Evolutionary conservation across 2,329 filamentous ascomycete species (phyloP).

Genomic region (Endothia cerciana): DNA sequence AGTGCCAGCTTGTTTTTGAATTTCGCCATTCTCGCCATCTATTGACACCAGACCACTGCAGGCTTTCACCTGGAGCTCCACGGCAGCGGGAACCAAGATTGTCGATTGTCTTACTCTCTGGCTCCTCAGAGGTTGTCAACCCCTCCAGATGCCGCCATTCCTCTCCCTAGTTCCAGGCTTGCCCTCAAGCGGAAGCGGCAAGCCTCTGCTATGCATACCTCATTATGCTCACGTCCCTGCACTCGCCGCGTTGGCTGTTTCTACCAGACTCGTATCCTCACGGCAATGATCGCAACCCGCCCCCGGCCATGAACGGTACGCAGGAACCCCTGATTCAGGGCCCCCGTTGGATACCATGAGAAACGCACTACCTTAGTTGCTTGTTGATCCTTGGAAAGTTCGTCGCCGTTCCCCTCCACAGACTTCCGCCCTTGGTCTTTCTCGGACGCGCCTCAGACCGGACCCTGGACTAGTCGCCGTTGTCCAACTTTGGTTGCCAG

Average conservation of each 20-base stretch:
- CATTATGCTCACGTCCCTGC: constrained; percentile 9
- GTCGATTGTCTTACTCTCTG: constrained; percentile 29
- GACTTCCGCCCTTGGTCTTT: constrained; percentile 20
- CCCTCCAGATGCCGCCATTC: constrained; percentile 12
- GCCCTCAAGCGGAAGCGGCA: not conserved
- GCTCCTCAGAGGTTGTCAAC: constrained; percentile 20
- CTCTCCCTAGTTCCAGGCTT: not conserved
- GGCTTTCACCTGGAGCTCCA: constrained; percentile 19
- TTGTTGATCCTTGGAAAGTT: constrained; percentile 13
- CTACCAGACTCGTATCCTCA: constrained; percentile 6
- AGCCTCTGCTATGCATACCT: constrained; percentile 7
- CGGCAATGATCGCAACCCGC: not conserved
- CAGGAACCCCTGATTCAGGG: constrained; percentile 9
- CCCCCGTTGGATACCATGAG: constrained; percentile 5
- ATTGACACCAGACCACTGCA: constrained; percentile 7
- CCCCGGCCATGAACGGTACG: constrained; percentile 10
- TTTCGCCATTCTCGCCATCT: constrained; percentile 20
- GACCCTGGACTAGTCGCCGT: constrained; percentile 21
- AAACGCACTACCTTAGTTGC: constrained; percentile 12
- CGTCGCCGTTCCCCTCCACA: constrained; percentile 21
- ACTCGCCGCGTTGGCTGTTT: not conserved
- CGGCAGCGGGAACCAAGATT: constrained; percentile 16
- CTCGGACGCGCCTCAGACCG: constrained; percentile 20
- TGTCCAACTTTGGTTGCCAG: constrained; percentile 3
- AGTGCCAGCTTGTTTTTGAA: constrained; percentile 20